Base-by-base conservation (phyloP, 805 yeast genomes). In the Starmerella kuoi region DNA sequence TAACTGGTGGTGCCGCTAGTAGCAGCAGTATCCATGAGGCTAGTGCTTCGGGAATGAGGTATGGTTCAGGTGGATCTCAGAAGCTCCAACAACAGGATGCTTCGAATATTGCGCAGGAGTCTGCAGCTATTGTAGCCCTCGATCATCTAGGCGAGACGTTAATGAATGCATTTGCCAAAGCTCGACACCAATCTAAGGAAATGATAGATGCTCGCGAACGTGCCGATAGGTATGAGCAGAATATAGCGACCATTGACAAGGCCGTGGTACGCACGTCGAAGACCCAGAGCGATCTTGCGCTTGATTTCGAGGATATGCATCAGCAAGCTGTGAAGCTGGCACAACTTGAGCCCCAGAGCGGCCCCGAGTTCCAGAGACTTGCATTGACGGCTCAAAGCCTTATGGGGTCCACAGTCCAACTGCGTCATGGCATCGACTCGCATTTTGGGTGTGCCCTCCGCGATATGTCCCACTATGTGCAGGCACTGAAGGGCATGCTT, bases 121-220 rank as follows among this genome's bases (percentile, higher is more conserved):
- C 35, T 18, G 31, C 42, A 20, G 42, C 37, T 12, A n/a, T 35
- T n/a, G 34, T 14, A 14, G 56, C 45, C 15, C 42, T 51, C 21
- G 98, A 91, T 38, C 76, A 83, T 12, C 70, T 88, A n/a, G 77
- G 94, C 0, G 98, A 88, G 56, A 79, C 82, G 2, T 76, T 91
- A 33, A 81, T 88, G 79, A 88, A 88, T 57, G 94, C 94, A n/a
- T 84, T 88, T 56, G 79, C 88, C 42, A 78, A 83, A 37, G 77
- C 79, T 4, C 66, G 71, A 37, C 62, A 67, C 38, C 83, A 77
- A 53, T 60, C 65, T 21, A 75, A 79, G 35, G 95, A 84, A 55
- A 84, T 88, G 52, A 68, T 78, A 38, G 91, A 80, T 51, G 85
- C 88, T 32, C 76, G 75, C 50, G 94, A 85, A 53, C 75, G 81